A percentile compares a stretch with the other conserved stretches of the same genome.
Conservation (phyloP, 148 eudicot species). For the Mesembryanthemum crystallinum region DNA sequence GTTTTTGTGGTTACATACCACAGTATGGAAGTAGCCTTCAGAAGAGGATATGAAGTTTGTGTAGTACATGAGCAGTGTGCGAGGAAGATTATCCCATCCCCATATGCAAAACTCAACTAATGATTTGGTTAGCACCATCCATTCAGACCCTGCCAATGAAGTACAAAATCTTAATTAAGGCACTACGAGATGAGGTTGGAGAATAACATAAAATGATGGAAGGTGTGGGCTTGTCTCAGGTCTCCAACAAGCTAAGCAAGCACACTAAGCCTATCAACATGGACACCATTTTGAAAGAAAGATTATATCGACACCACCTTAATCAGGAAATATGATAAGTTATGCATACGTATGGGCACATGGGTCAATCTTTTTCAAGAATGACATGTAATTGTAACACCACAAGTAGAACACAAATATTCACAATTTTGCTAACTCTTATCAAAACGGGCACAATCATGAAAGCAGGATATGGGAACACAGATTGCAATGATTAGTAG, state of each 20-base stretch:
- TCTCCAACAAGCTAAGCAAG: background rate
- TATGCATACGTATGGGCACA: too few relatives aligned
- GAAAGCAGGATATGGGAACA: background rate
- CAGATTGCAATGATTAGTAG: background rate
- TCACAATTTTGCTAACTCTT: too few relatives aligned
- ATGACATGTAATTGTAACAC: too few relatives aligned
- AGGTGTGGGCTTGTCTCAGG: background rate
- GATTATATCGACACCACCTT: too few relatives aligned
- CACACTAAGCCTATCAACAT: background rate
- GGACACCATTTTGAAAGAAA: background rate
- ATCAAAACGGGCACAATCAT: too few relatives aligned
- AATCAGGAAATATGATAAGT: too few relatives aligned
- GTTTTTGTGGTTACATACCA: constrained; percentile 83
- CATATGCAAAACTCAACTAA: constrained; percentile 83
- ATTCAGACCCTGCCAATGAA: constrained; percentile 61
- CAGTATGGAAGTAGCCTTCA: constrained; percentile 92
- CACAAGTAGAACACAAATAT: too few relatives aligned
- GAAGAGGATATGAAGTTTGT: constrained; percentile 71
- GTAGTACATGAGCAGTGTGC: constrained; percentile 89
- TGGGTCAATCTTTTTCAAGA: too few relatives aligned
- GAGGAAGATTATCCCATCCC: constrained; percentile 98
- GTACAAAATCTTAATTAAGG: background rate
- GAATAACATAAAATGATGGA: too few relatives aligned
- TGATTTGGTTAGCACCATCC: constrained; percentile 74
- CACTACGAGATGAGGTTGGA: background rate